phyloP scores from a whole-genome alignment of 2,329 filamentous ascomycete genomes.

The Aphanocladium album region DNA sequence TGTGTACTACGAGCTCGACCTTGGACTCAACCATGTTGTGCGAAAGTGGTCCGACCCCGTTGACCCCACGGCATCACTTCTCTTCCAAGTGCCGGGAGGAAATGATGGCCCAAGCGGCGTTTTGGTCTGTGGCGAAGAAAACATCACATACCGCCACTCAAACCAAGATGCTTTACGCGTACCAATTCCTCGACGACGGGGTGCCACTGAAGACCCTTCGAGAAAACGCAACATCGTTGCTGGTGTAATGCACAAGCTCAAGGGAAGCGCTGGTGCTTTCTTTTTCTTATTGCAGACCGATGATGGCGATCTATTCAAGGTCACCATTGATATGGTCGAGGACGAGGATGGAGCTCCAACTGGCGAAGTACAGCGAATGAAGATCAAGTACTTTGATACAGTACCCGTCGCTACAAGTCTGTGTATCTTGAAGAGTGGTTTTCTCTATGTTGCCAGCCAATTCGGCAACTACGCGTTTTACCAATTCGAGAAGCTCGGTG shows the following conservation, averaged over 20 bases:
- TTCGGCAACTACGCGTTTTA: conserved; percentile 93
- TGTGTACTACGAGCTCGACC: conserved; percentile 95
- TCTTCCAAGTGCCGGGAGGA: conserved; percentile 94
- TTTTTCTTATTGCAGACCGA: conserved; percentile 96
- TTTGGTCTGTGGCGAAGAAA: conserved; percentile 89
- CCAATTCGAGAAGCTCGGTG: conserved; percentile 94
- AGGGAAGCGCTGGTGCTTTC: conserved; percentile 75
- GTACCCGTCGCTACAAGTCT: conserved; percentile 83
- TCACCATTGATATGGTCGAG: conserved; percentile 86
- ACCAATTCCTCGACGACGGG: conserved; percentile 79
- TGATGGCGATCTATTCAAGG: conserved; percentile 96
- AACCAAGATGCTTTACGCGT: conserved; percentile 88
- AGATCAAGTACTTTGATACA: conserved; percentile 97
- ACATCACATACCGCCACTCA: conserved; percentile 93
- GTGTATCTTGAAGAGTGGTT: conserved; percentile 92
- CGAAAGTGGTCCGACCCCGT: conserved; percentile 94
- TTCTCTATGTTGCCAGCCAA: conserved; percentile 87
- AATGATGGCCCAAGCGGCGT: conserved; percentile 92
- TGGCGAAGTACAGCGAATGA: conserved; percentile 75
- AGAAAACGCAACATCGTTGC: conserved; percentile 82
- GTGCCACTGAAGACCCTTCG: conserved; percentile 85
- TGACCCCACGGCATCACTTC: conserved; percentile 78
- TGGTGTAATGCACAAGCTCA: conserved; percentile 96
- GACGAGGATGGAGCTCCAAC: conserved; percentile 73
- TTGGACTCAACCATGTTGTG: conserved; percentile 95